Evolutionary conservation across 2,329 filamentous ascomycete species (phyloP), one percentile per base, ranked within the genome.

Genomic region (Coccinonectria pachysandricola): DNA sequence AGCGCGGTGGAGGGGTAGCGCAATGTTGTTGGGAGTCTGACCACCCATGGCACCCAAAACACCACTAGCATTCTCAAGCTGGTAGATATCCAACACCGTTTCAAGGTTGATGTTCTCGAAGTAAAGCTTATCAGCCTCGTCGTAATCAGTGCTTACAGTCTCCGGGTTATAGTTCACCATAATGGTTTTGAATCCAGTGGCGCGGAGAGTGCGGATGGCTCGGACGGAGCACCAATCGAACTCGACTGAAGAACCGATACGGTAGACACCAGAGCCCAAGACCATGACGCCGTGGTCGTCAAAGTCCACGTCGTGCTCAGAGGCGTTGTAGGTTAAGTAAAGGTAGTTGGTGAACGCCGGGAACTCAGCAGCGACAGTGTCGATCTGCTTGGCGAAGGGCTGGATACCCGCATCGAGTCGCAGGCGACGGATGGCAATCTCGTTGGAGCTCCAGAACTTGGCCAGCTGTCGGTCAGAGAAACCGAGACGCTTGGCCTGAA

Each of bases 211-310:
- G 37, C 88, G 78, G 36, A 96, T 92, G 5, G 91, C 85, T 34
- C 88, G 71, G 15, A 98, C 91, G 4, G 91, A 94, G 56, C 91
- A 96, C 91, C 91, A 98, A 57, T 98, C 91, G 55, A 98, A 98
- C 53, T 98, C 91, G 32, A 98, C 91, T 0, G 88, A 95, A 0
- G 87, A 95, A 40, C 91, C 91, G 39, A 98, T 98, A 35, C 91
- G 76, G 65, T 96, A 96, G 7, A 95, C 87, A 56, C 88, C 88
- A 16, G 87, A 95, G 9, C 88, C 88, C 15, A 96, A 68, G 7
- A 98, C 88, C 86, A 96, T 95, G 35, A 95, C 73, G 48, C 91
- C 91, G 36, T 88, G 76, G 50, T 98, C 91, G 7, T 85, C 68
- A 48, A 96, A 96, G 9, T 54, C 52, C 29, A 96, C 65, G 46